Evolutionary conservation across 192 early-diverging fungal species (phyloP).

Genomic region (Phlyctochytrium planicorne): DNA sequence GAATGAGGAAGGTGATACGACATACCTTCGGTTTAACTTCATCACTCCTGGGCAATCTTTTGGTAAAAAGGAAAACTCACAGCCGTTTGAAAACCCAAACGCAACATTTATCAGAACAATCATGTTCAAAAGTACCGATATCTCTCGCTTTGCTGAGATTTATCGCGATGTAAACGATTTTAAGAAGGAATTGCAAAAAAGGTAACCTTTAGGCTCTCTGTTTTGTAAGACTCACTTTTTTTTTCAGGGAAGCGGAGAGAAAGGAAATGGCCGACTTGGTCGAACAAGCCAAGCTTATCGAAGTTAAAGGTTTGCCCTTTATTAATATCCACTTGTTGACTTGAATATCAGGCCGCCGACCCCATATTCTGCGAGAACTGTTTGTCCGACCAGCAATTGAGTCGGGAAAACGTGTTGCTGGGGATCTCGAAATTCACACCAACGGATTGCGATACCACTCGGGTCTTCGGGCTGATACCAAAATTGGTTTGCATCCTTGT

Average conservation of each 20-base stretch:
- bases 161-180: slow-evolving; percentile 83
- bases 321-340: not conserved
- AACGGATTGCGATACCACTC: slow-evolving; percentile 95
- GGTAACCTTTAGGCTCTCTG: slow-evolving; percentile 21
- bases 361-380: slow-evolving; percentile 81
- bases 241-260: slow-evolving; percentile 77
- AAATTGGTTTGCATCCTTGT: slow-evolving; percentile 55
- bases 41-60: slow-evolving; percentile 89
- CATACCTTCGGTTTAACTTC: slow-evolving; percentile 92
- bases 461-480: slow-evolving; percentile 70
- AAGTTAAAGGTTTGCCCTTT: slow-evolving; percentile 66
- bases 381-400: slow-evolving; percentile 90
- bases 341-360: slow-evolving; percentile 53
- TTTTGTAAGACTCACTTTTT: not conserved
- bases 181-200: slow-evolving; percentile 90
- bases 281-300: slow-evolving; percentile 85
- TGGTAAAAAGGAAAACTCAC: slow-evolving; percentile 81
- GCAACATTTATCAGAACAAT: slow-evolving; percentile 92
- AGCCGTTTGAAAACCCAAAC: slow-evolving; percentile 79
- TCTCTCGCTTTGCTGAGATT: slow-evolving; percentile 77
- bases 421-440: slow-evolving; percentile 94
- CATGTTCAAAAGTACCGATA: slow-evolving; percentile 87
- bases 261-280: slow-evolving; percentile 96
- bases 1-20: slow-evolving; percentile 88
- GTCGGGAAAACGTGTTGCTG: slow-evolving; percentile 79